These are phyloP conservation scores for Leishmania guyanensis DNA, from an alignment of 208 protist genomes.

Conservation along the genomic window DNA sequence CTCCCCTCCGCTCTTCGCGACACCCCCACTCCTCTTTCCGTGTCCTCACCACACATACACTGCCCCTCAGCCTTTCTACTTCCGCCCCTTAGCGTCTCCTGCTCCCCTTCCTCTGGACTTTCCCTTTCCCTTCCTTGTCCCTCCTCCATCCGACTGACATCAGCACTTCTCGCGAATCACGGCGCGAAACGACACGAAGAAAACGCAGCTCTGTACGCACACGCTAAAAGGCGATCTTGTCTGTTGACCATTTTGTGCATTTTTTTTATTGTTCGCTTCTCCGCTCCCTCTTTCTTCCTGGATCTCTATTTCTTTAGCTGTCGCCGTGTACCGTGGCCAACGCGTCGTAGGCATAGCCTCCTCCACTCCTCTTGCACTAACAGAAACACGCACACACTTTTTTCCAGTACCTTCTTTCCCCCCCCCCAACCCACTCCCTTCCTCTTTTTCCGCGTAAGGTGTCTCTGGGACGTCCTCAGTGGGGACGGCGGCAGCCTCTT, in stretches of 20 bases:
- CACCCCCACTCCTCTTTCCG: background rate
- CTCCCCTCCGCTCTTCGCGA: background rate
- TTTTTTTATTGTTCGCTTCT: background rate
- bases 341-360: background rate
- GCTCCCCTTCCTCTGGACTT: background rate
- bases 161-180: background rate
- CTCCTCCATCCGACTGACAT: background rate
- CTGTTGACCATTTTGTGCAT: background rate
- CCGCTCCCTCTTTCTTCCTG: background rate
- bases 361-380: background rate
- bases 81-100: background rate
- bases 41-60: background rate
- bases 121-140: background rate
- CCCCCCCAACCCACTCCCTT: background rate
- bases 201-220: background rate
- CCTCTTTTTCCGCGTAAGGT: background rate
- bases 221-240: background rate
- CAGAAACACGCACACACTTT: background rate
- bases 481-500: background rate
- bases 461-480: background rate
- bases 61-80: background rate
- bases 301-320: background rate
- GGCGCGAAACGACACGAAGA: background rate
- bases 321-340: background rate
- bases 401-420: background rate